Evolutionary conservation across 2,329 filamentous ascomycete genomes (phyloP).

Genomic region (Albophoma yamanashiensis): DNA sequence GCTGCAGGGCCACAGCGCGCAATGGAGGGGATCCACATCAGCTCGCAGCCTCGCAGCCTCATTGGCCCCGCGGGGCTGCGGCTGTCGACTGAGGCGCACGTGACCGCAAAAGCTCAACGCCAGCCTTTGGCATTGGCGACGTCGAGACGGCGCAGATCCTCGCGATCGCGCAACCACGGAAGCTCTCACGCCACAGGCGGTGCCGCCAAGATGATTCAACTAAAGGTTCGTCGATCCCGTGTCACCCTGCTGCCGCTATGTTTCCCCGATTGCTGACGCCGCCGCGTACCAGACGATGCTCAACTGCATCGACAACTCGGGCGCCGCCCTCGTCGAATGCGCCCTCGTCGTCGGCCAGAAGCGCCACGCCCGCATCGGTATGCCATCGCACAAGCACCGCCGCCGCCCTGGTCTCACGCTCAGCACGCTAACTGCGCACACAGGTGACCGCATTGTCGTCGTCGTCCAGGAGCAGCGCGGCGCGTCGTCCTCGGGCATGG

Average conservation of each 20-base stretch:
- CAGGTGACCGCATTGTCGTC: slow-evolving; percentile 92
- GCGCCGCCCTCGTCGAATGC: slow-evolving; percentile 94
- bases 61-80: not conserved
- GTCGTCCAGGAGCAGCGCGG: slow-evolving; percentile 96
- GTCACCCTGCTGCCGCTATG: not conserved
- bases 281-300: slow-evolving; percentile 64
- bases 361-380: slow-evolving; percentile 79
- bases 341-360: slow-evolving; percentile 88
- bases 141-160: not conserved
- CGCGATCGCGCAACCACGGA: not conserved
- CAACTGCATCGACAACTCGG: slow-evolving; percentile 99
- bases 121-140: not conserved
- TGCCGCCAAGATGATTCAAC: slow-evolving; percentile 68
- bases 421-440: slow-evolving; percentile 1
- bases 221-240: slow-evolving; percentile 52
- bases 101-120: not conserved
- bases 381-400: slow-evolving; percentile 12
- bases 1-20: not conserved
- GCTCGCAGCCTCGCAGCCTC: not conserved
- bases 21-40: not conserved
- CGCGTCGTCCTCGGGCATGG: slow-evolving; percentile 58
- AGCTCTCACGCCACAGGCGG: slow-evolving; percentile 1
- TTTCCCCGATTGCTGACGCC: slow-evolving; percentile 5
- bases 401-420: not conserved
- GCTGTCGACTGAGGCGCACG: not conserved